Evolutionary conservation across 768 basidiomycete species (phyloP).

Genomic region (Saitozyma sp.): DNA sequence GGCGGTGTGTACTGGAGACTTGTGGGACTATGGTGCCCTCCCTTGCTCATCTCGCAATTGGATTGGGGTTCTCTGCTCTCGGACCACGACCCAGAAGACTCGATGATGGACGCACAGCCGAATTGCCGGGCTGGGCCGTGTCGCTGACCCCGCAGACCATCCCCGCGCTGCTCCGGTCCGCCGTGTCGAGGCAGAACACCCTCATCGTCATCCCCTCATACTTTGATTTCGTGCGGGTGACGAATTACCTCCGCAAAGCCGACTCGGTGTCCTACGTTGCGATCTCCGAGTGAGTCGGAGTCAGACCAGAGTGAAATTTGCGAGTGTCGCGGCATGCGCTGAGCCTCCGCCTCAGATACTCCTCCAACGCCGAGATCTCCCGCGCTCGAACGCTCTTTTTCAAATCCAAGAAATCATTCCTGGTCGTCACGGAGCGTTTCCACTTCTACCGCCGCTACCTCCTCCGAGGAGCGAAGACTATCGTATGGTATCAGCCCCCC

Average conservation of each 20-base stretch:
- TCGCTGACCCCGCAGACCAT: constrained; percentile 61
- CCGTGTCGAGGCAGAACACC: constrained; percentile 86
- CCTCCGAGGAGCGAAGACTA: constrained; percentile 84
- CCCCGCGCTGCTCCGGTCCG: constrained; percentile 81
- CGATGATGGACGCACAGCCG: too few relatives aligned
- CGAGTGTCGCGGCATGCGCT: background rate
- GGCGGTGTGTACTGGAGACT: too few relatives aligned
- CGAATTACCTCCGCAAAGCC: constrained; percentile 77
- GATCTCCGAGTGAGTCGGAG: constrained; percentile 74
- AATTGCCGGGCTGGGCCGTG: background rate
- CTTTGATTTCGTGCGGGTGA: constrained; percentile 91
- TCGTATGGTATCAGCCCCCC: constrained; percentile 90
- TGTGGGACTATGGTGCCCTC: too few relatives aligned
- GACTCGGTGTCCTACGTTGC: constrained; percentile 71
- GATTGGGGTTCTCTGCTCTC: too few relatives aligned
- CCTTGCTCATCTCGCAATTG: too few relatives aligned
- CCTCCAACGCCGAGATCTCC: constrained; percentile 88
- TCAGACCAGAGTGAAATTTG: background rate
- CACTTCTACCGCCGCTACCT: constrained; percentile 98
- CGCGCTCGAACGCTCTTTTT: constrained; percentile 92
- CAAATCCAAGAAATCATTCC: constrained; percentile 76
- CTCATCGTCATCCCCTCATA: constrained; percentile 89
- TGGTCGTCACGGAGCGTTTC: constrained; percentile 94
- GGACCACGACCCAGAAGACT: too few relatives aligned
- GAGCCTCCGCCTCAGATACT: constrained; percentile 63